Conservation (phyloP, 441 rosid genomes). For the Adansonia gregorii region DNA sequence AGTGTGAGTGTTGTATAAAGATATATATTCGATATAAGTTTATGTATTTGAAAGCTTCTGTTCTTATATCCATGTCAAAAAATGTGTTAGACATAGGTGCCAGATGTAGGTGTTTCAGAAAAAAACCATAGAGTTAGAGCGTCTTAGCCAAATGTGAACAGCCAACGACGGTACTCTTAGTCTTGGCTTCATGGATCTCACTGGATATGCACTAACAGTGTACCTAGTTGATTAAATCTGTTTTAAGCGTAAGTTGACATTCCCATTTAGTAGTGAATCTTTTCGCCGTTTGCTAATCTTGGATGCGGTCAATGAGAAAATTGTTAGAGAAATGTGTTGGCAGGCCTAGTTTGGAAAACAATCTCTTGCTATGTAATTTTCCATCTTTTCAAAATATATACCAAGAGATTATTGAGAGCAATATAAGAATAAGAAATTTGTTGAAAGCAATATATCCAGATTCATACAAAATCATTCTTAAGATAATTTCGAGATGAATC, state of each 20-base stretch:
- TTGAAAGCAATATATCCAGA: background rate
- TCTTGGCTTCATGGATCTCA: conserved; percentile 4
- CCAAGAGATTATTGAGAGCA: conserved; percentile 2
- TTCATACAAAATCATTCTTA: background rate
- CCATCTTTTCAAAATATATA: conserved; percentile 19
- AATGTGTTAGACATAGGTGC: too few species aligned
- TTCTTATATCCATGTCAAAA: too few species aligned
- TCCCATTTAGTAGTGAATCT: conserved; percentile 1
- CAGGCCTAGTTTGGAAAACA: background rate
- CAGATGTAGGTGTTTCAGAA: too few species aligned
- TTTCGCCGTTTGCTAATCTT: background rate
- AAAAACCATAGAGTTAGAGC: too few species aligned
- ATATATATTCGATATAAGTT: too few species aligned
- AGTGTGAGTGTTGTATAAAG: too few species aligned
- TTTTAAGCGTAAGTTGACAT: background rate
- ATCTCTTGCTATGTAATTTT: background rate
- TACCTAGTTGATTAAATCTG: background rate
- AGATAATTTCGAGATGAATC: background rate
- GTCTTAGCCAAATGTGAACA: background rate
- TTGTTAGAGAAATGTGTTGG: conserved; percentile 1
- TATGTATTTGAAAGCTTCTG: too few species aligned
- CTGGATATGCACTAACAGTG: background rate
- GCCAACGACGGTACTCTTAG: background rate
- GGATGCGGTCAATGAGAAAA: background rate
- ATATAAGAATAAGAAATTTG: background rate